Conservation (phyloP, 163 green algal genomes). For the Chlorella variabilis region DNA sequence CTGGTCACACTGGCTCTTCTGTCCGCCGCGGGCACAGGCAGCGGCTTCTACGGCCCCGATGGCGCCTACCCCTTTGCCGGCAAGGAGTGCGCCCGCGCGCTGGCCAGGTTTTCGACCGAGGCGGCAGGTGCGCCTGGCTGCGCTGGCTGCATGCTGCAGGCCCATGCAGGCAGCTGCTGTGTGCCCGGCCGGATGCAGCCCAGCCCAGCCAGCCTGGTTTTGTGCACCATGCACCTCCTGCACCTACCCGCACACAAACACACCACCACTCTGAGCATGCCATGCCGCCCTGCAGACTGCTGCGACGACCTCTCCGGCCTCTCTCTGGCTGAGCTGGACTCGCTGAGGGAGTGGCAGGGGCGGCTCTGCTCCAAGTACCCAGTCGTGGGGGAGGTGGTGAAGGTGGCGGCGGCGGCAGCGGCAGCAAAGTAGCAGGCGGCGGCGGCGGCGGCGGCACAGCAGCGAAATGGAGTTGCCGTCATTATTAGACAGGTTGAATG, state of each 20-base stretch:
- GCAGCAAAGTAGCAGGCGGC: background rate
- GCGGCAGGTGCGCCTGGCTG: constrained; percentile 20
- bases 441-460: background rate
- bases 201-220: no score
- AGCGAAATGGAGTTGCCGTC: background rate
- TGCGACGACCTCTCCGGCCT: constrained; percentile 73
- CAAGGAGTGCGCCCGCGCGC: constrained; percentile 82
- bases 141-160: background rate
- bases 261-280: no score
- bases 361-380: constrained; percentile 87
- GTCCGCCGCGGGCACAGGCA: constrained; percentile 33
- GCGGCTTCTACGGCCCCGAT: constrained; percentile 86
- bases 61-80: constrained; percentile 91
- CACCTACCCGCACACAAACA: no score
- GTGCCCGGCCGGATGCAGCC: no score
- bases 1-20: background rate
- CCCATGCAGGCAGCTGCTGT: background rate
- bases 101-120: constrained; percentile 88
- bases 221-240: background rate
- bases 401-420: background rate
- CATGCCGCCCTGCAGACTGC: constrained; percentile 63
- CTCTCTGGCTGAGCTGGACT: constrained; percentile 70
- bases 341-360: constrained; percentile 80
- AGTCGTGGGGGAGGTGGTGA: constrained; percentile 68
- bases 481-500: no score